phyloP scores from a whole-genome alignment of 805 yeast genomes.

The Cyberlindnera amylophila region DNA sequence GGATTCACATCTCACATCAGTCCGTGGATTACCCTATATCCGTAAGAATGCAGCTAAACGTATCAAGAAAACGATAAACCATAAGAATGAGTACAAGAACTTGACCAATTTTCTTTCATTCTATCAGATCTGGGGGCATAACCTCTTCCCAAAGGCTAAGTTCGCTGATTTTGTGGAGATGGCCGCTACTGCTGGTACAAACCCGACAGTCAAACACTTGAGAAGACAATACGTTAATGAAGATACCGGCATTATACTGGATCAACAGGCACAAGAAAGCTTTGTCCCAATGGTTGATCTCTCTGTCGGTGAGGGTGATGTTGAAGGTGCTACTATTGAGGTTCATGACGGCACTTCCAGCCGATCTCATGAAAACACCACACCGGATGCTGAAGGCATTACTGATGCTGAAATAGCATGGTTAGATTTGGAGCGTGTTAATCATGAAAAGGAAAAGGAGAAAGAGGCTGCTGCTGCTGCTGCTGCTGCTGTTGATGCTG shows the following conservation, averaged over 20 bases:
- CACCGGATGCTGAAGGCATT: neutral
- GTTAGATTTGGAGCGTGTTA: neutral
- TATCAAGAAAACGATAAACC: slow-evolving; percentile 22
- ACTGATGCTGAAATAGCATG: neutral
- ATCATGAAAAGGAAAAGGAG: neutral
- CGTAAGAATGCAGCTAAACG: slow-evolving; percentile 31
- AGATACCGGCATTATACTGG: slow-evolving; percentile 26
- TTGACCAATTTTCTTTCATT: slow-evolving; percentile 45
- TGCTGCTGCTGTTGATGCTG: too few relatives aligned
- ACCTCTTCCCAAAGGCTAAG: slow-evolving; percentile 73
- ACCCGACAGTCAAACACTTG: slow-evolving; percentile 38
- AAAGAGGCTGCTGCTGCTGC: neutral
- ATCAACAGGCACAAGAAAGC: slow-evolving; percentile 14
- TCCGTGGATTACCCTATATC: slow-evolving; percentile 56
- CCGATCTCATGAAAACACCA: neutral
- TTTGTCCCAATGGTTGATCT: slow-evolving; percentile 4
- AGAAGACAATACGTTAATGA: slow-evolving; percentile 37
- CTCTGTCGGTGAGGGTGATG: neutral
- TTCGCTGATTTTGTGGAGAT: slow-evolving; percentile 64
- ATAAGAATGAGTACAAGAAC: slow-evolving; percentile 46
- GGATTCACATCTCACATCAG: slow-evolving; percentile 44
- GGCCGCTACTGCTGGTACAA: slow-evolving; percentile 46
- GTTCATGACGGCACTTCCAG: neutral
- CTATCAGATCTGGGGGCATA: slow-evolving; percentile 76
- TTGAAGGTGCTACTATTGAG: too few relatives aligned